A percentile compares a stretch with the other conserved stretches of the same genome.
phyloP scores from a whole-genome alignment of 2,329 filamentous ascomycete genomes.

The Aureobasidium subglaciale region DNA sequence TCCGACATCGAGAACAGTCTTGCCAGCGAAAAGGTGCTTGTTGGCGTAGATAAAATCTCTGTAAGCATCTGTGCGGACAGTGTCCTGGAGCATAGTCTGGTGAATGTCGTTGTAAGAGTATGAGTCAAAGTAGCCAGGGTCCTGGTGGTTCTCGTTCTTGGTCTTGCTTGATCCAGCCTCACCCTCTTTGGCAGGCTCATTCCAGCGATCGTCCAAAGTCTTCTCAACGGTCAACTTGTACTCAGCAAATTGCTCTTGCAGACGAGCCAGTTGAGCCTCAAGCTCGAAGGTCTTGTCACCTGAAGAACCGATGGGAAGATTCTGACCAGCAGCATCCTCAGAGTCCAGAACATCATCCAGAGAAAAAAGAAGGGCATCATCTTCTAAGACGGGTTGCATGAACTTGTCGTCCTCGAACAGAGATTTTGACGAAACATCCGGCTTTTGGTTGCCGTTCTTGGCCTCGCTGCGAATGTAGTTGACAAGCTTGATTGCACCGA shows the following conservation, averaged over 20 bases:
- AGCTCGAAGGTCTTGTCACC: slow-evolving; percentile 18
- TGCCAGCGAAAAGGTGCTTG: slow-evolving; percentile 77
- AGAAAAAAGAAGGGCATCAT: slow-evolving; percentile 82
- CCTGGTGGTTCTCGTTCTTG: slow-evolving; percentile 19
- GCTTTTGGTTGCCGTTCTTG: slow-evolving; percentile 33
- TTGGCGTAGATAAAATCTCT: slow-evolving; percentile 92
- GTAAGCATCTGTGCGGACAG: slow-evolving; percentile 81
- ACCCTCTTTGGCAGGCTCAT: slow-evolving; percentile 14
- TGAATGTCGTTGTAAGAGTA: slow-evolving; percentile 60
- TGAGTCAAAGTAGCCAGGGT: slow-evolving; percentile 23
- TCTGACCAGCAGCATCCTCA: slow-evolving; percentile 3
- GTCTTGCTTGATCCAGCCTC: slow-evolving; percentile 13
- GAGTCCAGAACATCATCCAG: slow-evolving; percentile 57
- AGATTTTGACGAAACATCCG: slow-evolving; percentile 52
- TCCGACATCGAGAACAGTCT: slow-evolving; percentile 83
- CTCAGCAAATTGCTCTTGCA: slow-evolving; percentile 20
- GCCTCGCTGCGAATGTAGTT: slow-evolving; percentile 43
- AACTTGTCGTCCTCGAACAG: slow-evolving; percentile 72
- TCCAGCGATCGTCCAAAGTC: slow-evolving; percentile 23
- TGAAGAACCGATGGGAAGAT: slow-evolving; percentile 6
- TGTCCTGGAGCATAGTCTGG: slow-evolving; percentile 91
- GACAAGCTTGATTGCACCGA: slow-evolving; percentile 38
- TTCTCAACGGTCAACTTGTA: slow-evolving; percentile 22
- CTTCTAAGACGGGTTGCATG: slow-evolving; percentile 76
- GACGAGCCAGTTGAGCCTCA: slow-evolving; percentile 19